Percentiles rank a stretch among this genome's conserved stretches.
Evolutionary conservation across 345 rosid species (phyloP).

Genomic region (Eucalyptus erythrocorys): DNA sequence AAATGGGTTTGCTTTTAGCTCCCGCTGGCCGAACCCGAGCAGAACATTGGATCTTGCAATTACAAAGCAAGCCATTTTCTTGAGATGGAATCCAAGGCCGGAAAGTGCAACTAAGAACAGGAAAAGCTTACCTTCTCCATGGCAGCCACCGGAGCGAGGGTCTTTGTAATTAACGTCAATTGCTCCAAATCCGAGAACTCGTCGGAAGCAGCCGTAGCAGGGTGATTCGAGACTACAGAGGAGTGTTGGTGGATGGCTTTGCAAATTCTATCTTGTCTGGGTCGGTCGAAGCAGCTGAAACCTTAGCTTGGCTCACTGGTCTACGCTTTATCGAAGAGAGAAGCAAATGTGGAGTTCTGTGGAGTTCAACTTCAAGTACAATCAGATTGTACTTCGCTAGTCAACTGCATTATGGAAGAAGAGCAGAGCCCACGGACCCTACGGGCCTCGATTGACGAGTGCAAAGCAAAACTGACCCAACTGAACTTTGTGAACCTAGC

Average conservation of each 20-base stretch:
- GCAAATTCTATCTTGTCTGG: neutral
- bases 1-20: neutral
- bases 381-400: neutral
- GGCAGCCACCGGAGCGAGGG: neutral
- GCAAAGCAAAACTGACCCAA: no score
- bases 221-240: neutral
- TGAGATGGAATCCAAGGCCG: no score
- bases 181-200: no score
- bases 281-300: neutral
- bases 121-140: neutral
- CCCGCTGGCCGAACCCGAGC: neutral
- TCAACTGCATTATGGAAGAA: neutral
- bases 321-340: neutral
- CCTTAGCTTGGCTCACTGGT: neutral
- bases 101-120: no score
- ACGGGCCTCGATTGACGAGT: no score
- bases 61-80: no score
- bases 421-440: neutral
- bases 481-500: no score
- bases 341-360: no score
- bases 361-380: neutral
- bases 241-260: neutral
- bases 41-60: neutral
- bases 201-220: neutral
- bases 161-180: neutral